phyloP scores from a whole-genome alignment of 306 rosid genomes.

The Senna tora region DNA sequence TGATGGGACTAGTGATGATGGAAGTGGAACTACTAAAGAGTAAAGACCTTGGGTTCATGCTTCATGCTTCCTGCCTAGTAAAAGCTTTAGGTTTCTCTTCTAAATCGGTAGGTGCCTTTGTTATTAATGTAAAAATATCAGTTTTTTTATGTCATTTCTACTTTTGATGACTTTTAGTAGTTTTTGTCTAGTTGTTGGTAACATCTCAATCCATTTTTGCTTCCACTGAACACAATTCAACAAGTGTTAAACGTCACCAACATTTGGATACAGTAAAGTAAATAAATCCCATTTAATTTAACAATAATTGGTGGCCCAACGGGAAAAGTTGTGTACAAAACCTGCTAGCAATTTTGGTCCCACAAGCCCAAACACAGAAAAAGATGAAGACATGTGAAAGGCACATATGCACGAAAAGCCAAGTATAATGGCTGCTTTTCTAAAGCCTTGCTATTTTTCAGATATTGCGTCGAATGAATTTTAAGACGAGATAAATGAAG shows the following conservation, averaged over 20 bases:
- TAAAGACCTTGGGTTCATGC: conserved; percentile 30
- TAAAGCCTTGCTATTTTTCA: background rate
- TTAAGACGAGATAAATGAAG: background rate
- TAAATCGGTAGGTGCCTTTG: conserved; percentile 33
- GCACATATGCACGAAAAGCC: background rate
- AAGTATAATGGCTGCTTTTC: background rate
- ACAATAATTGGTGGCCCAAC: background rate
- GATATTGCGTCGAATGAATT: background rate
- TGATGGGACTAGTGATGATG: conserved; percentile 29
- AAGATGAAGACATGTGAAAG: background rate
- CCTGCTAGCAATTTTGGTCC: background rate
- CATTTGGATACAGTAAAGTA: too few relatives aligned
- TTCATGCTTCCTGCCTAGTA: background rate
- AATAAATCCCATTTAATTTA: too few relatives aligned
- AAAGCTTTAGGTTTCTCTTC: background rate
- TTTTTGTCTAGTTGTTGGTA: conserved; percentile 21
- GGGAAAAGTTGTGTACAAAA: background rate
- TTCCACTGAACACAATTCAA: conserved; percentile 17
- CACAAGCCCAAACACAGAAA: background rate
- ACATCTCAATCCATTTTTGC: conserved; percentile 14
- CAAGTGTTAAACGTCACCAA: conserved; percentile 5
- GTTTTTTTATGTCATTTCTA: conserved; percentile 38
- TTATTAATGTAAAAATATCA: conserved; percentile 27
- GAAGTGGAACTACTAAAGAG: conserved; percentile 31
- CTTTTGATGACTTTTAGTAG: conserved; percentile 33